Evolutionary conservation across 805 yeast genomes (phyloP), one percentile per base, ranked within the genome.

Genomic region (Spathaspora gorwiae): DNA sequence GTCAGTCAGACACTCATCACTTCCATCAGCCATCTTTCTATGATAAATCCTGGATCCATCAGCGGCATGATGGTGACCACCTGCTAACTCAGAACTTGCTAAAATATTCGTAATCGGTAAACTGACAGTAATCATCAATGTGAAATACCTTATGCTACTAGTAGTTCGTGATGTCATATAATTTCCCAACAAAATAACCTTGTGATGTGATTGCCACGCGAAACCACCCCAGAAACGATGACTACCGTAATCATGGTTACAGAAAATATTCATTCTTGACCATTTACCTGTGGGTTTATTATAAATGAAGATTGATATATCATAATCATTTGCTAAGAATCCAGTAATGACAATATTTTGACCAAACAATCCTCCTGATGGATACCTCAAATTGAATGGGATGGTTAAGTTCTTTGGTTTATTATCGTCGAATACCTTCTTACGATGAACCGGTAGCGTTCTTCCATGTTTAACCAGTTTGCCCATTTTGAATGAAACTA

Each of bases 191-290:
- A 84, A 61, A 1, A 83, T 65, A 1, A 83, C 80, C 57, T 80
- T 81, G 56, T 86, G 92, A 60, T 86, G 95, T 0, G 90, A 83
- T 30, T 75, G 76, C 95, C 95, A 86, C 1, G 80, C 80, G 61
- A 76, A 81, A 0, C 85, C 80, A 49, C 80, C 82, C 79, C 87
- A 80, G 42, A 83, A 73, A 43, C 84, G 65, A 54, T 83, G 87
- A 2, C 77, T 70, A 29, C 76, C 76, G 30, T 72, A 65, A 40
- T 73, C 77, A 50, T 78, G 81, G 40, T 75, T 72, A 53, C 83
- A 58, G 36, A 73, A 73, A 12, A 76, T 64, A 49, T 79, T 82
- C 24, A 86, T 61, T 45, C 81, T 67, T 0, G 85, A 76, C 90
- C 92, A 85, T 50, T 76, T 77, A 1, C 74, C 73, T 0, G 84